Evolutionary conservation across 164 flowering plant species (phyloP), one percentile per base, ranked within the genome.

Genomic region (Cinnamomum chago): DNA sequence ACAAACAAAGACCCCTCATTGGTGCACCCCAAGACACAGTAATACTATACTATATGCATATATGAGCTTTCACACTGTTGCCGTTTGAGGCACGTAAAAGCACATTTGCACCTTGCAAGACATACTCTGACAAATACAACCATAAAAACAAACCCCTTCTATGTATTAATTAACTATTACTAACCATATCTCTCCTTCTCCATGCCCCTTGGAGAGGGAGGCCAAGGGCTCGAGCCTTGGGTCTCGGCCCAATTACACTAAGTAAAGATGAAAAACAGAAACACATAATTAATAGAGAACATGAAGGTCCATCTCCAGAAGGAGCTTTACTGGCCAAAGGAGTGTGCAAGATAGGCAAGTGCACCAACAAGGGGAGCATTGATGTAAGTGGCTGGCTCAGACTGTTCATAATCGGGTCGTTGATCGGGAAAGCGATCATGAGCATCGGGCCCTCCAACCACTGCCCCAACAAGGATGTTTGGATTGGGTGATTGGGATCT

Each of bases 341-440:
- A 92, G 82, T 94, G 98, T 33, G 98, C 94, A 18, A 92, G 88
- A 76, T 91, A 92, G 50, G 96, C 85, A 50, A 92, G 78, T 4
- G 94, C 65, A 0, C 97, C 97, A 3, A 94, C 96, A 4, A 94
- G 85, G 3, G 97, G 97, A 4, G 97, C 92, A 66, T 90, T 93
- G 51, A 84, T 89, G 65, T 92, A 94, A 2, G 98, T 92, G 1
- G 95, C 78, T 0, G 98, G 98, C 82, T 92, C 98, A 0, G 97
- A 92, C 71, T 92, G 95, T 80, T 86, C 93, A 77, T 88, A 92
- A 70, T 92, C 96, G 0, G 90, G 72, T 65, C 98, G 80, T 47
- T 85, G 73, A 81, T 94, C 98, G 0, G 90, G 90, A 82, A 90
- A 94, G 22, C 77, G 75, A 67, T 94, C 98, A 47, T 86, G 78